Evolutionary conservation across 768 basidiomycete genomes (phyloP).

Genomic region (Gloeostereum incarnatum): DNA sequence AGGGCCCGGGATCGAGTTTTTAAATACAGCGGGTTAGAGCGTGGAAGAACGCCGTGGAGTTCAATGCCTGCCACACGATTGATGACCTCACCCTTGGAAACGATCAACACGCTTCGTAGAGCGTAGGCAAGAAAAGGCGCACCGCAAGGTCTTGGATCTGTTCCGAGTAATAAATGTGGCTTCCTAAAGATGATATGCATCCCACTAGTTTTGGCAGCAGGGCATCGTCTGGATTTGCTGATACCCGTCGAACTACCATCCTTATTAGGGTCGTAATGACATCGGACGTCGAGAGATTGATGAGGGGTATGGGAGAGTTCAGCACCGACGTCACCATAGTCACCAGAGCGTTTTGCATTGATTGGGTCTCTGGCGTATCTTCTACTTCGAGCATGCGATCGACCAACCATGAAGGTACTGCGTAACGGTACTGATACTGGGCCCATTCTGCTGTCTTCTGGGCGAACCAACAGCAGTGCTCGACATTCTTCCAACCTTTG

Average conservation of each 20-base stretch:
- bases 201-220: slow-evolving; percentile 62
- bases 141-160: slow-evolving; percentile 88
- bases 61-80: slow-evolving; percentile 66
- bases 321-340: slow-evolving; percentile 81
- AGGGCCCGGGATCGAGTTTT: slow-evolving; percentile 54
- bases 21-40: slow-evolving; percentile 18
- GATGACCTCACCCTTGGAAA: slow-evolving; percentile 60
- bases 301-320: slow-evolving; percentile 70
- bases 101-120: slow-evolving; percentile 1
- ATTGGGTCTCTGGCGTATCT: slow-evolving; percentile 35
- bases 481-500: slow-evolving; percentile 54
- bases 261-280: slow-evolving; percentile 72
- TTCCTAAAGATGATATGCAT: slow-evolving; percentile 76
- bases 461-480: slow-evolving; percentile 79
- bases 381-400: slow-evolving; percentile 63
- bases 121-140: slow-evolving; percentile 12
- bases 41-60: slow-evolving; percentile 42
- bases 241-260: slow-evolving; percentile 62
- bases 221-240: slow-evolving; percentile 50
- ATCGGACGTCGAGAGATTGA: slow-evolving; percentile 89
- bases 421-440: slow-evolving; percentile 89
- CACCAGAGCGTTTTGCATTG: slow-evolving; percentile 52
- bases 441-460: slow-evolving; percentile 77
- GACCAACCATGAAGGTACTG: slow-evolving; percentile 76
- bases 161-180: slow-evolving; percentile 92